phyloP scores from a whole-genome alignment of 1,139 yeast species.

The Yamadazyma songkhlaensis region DNA sequence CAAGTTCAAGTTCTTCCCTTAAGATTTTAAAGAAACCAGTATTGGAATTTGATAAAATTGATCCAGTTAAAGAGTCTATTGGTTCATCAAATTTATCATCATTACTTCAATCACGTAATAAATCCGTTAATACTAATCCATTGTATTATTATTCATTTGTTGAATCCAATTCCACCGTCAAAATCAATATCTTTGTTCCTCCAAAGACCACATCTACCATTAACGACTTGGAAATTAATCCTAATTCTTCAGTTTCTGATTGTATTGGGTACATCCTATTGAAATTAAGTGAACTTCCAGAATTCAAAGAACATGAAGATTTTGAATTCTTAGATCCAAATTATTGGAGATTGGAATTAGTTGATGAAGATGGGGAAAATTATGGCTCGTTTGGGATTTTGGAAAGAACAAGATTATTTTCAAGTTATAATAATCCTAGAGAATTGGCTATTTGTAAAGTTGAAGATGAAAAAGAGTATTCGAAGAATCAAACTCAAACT shows the following conservation, averaged over 20 bases:
- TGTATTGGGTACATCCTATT: slow-evolving; percentile 60
- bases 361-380: slow-evolving; percentile 80
- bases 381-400: slow-evolving; percentile 72
- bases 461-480: slow-evolving; percentile 30
- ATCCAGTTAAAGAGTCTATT: not conserved
- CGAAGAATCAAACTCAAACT: slow-evolving; percentile 35
- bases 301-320: slow-evolving; percentile 16
- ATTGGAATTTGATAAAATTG: slow-evolving; percentile 25
- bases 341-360: slow-evolving; percentile 64
- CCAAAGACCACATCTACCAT: slow-evolving; percentile 32
- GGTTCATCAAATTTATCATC: slow-evolving; percentile 34
- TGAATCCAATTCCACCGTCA: slow-evolving; percentile 21
- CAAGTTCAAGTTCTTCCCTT: slow-evolving; percentile 10
- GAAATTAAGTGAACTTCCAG: slow-evolving; percentile 16
- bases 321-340: slow-evolving; percentile 46
- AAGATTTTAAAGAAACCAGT: slow-evolving; percentile 8
- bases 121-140: slow-evolving; percentile 43
- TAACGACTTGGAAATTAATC: slow-evolving; percentile 35
- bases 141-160: slow-evolving; percentile 55
- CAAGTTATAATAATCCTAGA: slow-evolving; percentile 60
- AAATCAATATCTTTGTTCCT: slow-evolving; percentile 36
- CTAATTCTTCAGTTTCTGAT: slow-evolving; percentile 53
- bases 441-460: slow-evolving; percentile 62
- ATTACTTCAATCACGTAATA: slow-evolving; percentile 36
- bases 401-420: slow-evolving; percentile 51